These are phyloP conservation scores for Didymella arachidicola DNA, from an alignment of 2,329 filamentous ascomycete genomes.

Conservation along the genomic window DNA sequence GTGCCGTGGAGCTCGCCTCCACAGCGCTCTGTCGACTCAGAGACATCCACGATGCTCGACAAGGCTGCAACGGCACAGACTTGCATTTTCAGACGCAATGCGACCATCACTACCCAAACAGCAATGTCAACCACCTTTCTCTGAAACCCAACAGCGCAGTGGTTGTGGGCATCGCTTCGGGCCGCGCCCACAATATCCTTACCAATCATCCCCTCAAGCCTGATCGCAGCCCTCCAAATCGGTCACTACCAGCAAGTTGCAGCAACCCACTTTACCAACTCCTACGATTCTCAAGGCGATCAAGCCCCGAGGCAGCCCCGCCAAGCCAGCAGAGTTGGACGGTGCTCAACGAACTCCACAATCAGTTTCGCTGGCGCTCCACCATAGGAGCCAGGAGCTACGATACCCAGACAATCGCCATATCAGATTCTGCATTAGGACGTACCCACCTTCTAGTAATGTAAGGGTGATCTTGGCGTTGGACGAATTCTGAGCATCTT, in stretches of 20 bases:
- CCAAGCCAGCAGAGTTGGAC: slow-evolving; percentile 15
- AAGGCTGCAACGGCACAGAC: slow-evolving; percentile 1
- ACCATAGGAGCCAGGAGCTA: slow-evolving; percentile 6
- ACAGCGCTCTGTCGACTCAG: neutral
- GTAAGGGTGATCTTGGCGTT: slow-evolving; percentile 18
- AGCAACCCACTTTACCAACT: slow-evolving; percentile 2
- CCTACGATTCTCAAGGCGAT: slow-evolving; percentile 17
- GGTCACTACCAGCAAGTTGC: slow-evolving; percentile 3
- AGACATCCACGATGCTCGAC: neutral
- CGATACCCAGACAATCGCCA: slow-evolving; percentile 5
- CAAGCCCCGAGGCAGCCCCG: slow-evolving; percentile 5
- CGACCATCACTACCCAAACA: slow-evolving; percentile 3
- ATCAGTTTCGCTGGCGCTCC: slow-evolving; percentile 13
- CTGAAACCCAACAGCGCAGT: slow-evolving; percentile 8
- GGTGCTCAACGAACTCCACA: slow-evolving; percentile 7
- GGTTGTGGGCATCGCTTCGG: slow-evolving; percentile 16
- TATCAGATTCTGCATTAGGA: slow-evolving; percentile 5
- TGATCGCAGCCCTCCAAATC: slow-evolving; percentile 9
- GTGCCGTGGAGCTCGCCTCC: slow-evolving; percentile 4
- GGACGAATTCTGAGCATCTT: neutral
- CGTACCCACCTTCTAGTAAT: slow-evolving; percentile 5
- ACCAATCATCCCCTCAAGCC: slow-evolving; percentile 10
- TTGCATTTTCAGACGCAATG: neutral
- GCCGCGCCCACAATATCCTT: slow-evolving; percentile 8
- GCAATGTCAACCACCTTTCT: slow-evolving; percentile 2